These are phyloP conservation scores for Lophiostoma macrostomum DNA, from an alignment of 495 filamentous ascomycete genomes.

Conservation along the genomic window DNA sequence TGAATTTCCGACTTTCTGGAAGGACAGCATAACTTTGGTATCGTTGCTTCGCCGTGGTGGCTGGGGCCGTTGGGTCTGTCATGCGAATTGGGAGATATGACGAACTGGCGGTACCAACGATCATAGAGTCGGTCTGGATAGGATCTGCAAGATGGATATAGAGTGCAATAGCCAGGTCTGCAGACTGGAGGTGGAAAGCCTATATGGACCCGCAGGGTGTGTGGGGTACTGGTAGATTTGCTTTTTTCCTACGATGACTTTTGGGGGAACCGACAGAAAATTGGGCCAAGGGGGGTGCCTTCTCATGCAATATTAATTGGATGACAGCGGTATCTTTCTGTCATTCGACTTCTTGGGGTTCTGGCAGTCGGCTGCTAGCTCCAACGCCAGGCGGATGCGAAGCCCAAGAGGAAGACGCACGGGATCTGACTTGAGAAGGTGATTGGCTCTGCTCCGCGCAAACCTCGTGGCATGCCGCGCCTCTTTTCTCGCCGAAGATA, in stretches of 20 bases:
- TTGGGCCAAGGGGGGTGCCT: constrained; percentile 10
- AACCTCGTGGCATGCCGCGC: background rate
- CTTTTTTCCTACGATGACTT: constrained; percentile 9
- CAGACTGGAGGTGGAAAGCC: no score
- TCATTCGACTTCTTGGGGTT: constrained; percentile 10
- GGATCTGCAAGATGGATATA: constrained; percentile 6
- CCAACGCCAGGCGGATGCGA: constrained; percentile 8
- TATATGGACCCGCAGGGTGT: no score
- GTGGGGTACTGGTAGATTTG: no score
- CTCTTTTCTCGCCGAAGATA: background rate
- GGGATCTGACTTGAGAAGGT: background rate
- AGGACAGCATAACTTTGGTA: constrained; percentile 16
- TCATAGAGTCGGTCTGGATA: background rate
- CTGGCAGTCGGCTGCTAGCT: no score
- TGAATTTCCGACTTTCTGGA: constrained; percentile 25
- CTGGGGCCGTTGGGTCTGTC: background rate
- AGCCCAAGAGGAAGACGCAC: constrained; percentile 17
- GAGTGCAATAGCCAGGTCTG: background rate
- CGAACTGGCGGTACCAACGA: background rate
- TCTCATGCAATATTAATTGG: constrained; percentile 19
- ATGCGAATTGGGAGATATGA: constrained; percentile 1
- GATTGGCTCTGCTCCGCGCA: constrained; percentile 9
- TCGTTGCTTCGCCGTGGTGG: background rate
- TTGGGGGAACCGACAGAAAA: background rate
- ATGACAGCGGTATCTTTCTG: background rate